Conservation (phyloP, 2,329 filamentous ascomycete genomes). For the Fusarium continuum region DNA sequence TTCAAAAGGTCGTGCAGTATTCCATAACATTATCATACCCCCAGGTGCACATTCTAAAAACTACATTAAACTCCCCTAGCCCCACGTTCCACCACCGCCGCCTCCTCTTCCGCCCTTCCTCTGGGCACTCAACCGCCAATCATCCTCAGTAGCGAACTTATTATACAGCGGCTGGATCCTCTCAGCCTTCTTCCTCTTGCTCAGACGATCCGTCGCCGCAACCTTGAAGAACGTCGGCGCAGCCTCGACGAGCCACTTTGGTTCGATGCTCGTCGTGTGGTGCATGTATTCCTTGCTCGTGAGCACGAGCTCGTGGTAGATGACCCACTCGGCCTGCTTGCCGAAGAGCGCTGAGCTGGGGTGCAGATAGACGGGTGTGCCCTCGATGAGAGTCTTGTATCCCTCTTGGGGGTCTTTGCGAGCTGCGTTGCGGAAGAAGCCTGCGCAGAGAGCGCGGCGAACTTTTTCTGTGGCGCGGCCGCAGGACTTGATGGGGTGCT, state of each 20-base stretch:
- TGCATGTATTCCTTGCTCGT: constrained; percentile 99
- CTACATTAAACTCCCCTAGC: constrained; percentile 54
- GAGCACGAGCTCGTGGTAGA: constrained; percentile 89
- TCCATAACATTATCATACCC: not conserved
- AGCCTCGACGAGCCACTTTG: constrained; percentile 92
- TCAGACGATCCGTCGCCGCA: constrained; percentile 83
- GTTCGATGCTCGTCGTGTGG: constrained; percentile 89
- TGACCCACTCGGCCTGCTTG: constrained; percentile 95
- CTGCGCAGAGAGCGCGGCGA: constrained; percentile 86
- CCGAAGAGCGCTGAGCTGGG: constrained; percentile 92
- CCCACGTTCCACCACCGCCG: constrained; percentile 92
- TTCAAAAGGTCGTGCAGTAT: not conserved
- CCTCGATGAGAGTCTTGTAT: constrained; percentile 96
- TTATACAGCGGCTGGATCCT: constrained; percentile 96
- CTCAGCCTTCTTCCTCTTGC: constrained; percentile 92
- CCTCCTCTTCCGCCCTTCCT: constrained; percentile 83
- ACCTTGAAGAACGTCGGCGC: constrained; percentile 99
- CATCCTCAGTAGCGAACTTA: constrained; percentile 89
- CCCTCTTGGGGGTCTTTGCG: constrained; percentile 96
- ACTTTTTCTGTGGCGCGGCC: constrained; percentile 88
- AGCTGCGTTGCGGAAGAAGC: constrained; percentile 95
- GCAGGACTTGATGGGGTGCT: constrained; percentile 82
- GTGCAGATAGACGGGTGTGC: constrained; percentile 94
- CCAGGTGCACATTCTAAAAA: not conserved
- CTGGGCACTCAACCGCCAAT: constrained; percentile 93